phyloP scores from a whole-genome alignment of 2,329 filamentous ascomycete genomes.

The Talaromyces sp. region DNA sequence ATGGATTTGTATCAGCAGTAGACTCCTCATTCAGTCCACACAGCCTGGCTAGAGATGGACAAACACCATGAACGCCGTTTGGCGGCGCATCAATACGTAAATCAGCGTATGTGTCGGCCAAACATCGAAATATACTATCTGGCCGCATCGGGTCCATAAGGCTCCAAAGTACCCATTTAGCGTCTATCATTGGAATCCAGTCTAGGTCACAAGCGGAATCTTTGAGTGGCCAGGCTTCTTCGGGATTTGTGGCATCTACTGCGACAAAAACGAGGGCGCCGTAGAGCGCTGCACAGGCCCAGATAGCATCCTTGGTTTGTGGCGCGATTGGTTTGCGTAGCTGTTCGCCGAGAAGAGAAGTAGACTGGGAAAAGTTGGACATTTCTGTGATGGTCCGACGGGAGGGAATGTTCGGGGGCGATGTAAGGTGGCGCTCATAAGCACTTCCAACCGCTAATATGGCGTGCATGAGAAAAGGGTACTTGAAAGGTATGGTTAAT shows the following conservation, averaged over 20 bases:
- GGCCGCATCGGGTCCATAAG: conserved; percentile 50
- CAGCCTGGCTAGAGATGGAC: conserved; percentile 23
- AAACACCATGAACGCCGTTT: conserved; percentile 26
- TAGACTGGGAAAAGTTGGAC: conserved; percentile 48
- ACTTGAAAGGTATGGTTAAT: conserved; percentile 26
- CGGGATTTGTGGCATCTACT: conserved; percentile 40
- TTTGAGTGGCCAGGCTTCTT: conserved; percentile 58
- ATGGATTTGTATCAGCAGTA: conserved; percentile 38
- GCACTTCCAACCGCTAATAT: conserved; percentile 45
- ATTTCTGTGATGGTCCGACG: conserved; percentile 41
- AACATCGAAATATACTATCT: conserved; percentile 49
- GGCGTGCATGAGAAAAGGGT: conserved; percentile 51
- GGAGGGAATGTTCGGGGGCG: conserved; percentile 14
- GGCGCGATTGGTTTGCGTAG: conserved; percentile 36
- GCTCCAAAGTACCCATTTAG: conserved; percentile 56
- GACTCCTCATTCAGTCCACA: conserved; percentile 32
- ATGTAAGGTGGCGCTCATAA: conserved; percentile 30
- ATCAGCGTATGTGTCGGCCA: conserved; percentile 34
- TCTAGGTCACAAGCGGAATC: conserved; percentile 50
- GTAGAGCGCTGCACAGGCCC: conserved; percentile 49
- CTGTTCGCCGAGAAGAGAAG: conserved; percentile 41
- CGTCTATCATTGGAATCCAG: conserved; percentile 59
- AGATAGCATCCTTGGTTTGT: conserved; percentile 47
- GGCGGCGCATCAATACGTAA: conserved; percentile 38
- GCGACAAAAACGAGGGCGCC: conserved; percentile 44